These are phyloP conservation scores for Trichosporon sp. DNA, from an alignment of 1,284 basidiomycete species.

Conservation along the genomic window DNA sequence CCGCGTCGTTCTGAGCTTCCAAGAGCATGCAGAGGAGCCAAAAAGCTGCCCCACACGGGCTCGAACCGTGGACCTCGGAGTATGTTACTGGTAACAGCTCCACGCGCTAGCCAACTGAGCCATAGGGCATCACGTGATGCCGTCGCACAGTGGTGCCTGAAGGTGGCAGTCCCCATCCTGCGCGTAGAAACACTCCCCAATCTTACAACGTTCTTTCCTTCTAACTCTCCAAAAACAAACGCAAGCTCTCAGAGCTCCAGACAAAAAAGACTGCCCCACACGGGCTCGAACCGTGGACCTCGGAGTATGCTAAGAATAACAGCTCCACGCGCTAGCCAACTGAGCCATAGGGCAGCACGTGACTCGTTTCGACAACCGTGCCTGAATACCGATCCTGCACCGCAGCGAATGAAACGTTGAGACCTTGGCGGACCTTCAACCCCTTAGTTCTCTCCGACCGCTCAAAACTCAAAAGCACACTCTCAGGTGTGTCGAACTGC, in stretches of 20 bases:
- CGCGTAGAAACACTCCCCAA: too few relatives aligned
- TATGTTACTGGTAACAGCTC: slow-evolving; percentile 21
- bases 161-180: too few relatives aligned
- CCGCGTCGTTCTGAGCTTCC: neutral
- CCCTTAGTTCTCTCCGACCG: neutral
- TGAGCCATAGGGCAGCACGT: neutral
- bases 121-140: slow-evolving; percentile 16
- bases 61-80: slow-evolving; percentile 28
- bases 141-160: neutral
- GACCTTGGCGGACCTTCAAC: neutral
- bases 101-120: slow-evolving; percentile 26
- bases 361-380: too few relatives aligned
- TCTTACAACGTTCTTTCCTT: too few relatives aligned
- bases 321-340: slow-evolving; percentile 1
- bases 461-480: too few relatives aligned
- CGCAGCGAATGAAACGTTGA: too few relatives aligned
- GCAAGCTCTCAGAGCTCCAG: too few relatives aligned
- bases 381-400: too few relatives aligned
- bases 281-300: slow-evolving; percentile 14
- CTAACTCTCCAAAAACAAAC: too few relatives aligned
- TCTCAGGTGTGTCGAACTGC: neutral
- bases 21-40: neutral
- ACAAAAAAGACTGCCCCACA: slow-evolving; percentile 1
- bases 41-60: slow-evolving; percentile 22
- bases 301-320: neutral